A percentile compares a stretch with the other conserved stretches of the same genome.
Evolutionary conservation across 345 rosid species (phyloP).

Genomic region (Clarkia xantiana): DNA sequence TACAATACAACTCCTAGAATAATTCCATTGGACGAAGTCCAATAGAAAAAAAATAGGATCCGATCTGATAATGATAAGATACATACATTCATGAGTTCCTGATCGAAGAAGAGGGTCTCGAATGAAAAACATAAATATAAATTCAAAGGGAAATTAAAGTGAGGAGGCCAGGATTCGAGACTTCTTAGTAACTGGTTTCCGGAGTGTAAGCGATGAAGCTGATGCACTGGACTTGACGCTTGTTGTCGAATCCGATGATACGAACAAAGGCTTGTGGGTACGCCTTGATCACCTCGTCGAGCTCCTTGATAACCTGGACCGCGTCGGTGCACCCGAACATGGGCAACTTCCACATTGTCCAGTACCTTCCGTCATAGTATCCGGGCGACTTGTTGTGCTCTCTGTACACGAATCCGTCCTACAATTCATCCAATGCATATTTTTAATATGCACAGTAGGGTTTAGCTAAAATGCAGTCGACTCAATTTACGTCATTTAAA

Average conservation of each 20-base stretch:
- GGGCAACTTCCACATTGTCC: slow-evolving; percentile 74
- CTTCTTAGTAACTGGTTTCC: background rate
- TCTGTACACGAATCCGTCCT: slow-evolving; percentile 29
- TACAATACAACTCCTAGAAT: no score
- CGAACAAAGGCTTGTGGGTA: slow-evolving; percentile 44
- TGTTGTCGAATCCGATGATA: slow-evolving; percentile 40
- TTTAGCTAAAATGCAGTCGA: background rate
- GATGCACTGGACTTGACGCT: slow-evolving; percentile 48
- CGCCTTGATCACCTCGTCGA: slow-evolving; percentile 27
- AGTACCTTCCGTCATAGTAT: slow-evolving; percentile 58
- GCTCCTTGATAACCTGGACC: slow-evolving; percentile 36
- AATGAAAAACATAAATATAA: no score
- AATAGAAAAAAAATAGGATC: no score
- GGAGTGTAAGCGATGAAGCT: slow-evolving; percentile 39
- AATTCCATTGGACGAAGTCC: no score
- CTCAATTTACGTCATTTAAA: no score
- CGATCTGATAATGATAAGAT: no score
- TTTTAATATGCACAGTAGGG: background rate
- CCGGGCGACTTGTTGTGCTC: slow-evolving; percentile 44
- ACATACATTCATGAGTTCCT: no score
- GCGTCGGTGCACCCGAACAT: slow-evolving; percentile 65
- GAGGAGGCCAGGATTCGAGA: background rate
- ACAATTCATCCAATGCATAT: background rate
- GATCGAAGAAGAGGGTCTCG: no score
- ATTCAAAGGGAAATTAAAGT: background rate